Percentiles rank a stretch among this genome's conserved stretches.
Evolutionary conservation across 1,284 basidiomycete genomes (phyloP).

Genomic region (Cutaneotrichosporon spelunceum): DNA sequence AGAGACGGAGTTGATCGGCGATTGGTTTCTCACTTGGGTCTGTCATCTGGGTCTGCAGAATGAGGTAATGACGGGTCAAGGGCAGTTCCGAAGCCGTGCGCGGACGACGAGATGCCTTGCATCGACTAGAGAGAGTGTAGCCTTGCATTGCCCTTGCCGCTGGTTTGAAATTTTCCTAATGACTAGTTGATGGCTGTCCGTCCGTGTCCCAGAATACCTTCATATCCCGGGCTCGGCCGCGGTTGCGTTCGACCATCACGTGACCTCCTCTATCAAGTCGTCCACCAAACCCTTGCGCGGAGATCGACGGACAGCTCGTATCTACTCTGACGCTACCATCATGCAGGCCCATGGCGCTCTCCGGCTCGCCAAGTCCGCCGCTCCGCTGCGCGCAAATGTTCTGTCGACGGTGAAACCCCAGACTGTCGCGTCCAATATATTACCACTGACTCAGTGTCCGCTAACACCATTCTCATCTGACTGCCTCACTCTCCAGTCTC

Average conservation of each 20-base stretch:
- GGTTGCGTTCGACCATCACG: too few relatives aligned
- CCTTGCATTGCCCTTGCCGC: too few relatives aligned
- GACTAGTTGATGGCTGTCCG: too few relatives aligned
- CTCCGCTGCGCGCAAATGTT: background rate
- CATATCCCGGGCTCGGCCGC: background rate
- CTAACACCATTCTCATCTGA: background rate
- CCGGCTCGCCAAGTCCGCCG: background rate
- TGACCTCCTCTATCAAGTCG: too few relatives aligned
- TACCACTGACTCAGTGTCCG: background rate
- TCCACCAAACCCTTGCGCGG: background rate
- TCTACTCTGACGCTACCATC: background rate
- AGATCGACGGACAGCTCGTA: slow-evolving; percentile 10
- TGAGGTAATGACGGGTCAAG: too few relatives aligned
- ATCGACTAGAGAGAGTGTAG: background rate
- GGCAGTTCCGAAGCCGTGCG: background rate
- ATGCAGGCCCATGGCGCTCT: slow-evolving; percentile 1
- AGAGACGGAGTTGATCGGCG: too few relatives aligned
- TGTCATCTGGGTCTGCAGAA: too few relatives aligned
- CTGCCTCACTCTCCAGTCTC: background rate
- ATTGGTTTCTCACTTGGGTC: too few relatives aligned
- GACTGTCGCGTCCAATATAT: background rate
- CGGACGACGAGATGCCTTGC: background rate
- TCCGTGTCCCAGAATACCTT: background rate
- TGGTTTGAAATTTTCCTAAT: too few relatives aligned
- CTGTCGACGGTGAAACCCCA: background rate